Evolutionary conservation across 2,329 filamentous ascomycete genomes (phyloP), one percentile per base, ranked within the genome.

Genomic region (Alternaria arbusti): DNA sequence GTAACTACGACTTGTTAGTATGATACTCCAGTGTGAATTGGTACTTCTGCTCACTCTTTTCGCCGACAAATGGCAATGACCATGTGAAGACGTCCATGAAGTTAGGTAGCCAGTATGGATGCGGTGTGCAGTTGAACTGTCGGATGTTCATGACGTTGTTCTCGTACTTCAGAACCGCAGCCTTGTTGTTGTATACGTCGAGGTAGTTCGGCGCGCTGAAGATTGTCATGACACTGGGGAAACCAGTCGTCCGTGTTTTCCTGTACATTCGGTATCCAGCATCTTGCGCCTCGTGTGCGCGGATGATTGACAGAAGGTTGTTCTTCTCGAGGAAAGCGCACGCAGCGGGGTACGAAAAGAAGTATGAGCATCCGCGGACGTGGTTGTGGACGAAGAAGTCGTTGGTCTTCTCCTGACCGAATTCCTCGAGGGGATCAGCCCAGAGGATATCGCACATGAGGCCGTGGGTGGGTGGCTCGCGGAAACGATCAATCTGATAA

Each of bases 61-160:
- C 96, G 66, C 96, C 95, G 23, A 99, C 96, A 82, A 99, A 99
- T 0, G 96, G 96, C 64, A 99, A 86, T 32, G 96, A 99, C 96
- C 96, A 99, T n/a, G 96, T 99, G 79, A 99, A 99, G 67, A 99
- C 96, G 77, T 99, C 96, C 96, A 99, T 99, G 79, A 99, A 99
- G 85, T 99, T 99, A 59, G 96, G 96, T 52, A 99, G 88, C 96
- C 96, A 99, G 86, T 99, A 99, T 7, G 96, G 96, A 81, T 99
- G 96, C 32, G 96, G 96, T 22, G 96, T 98, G 87, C 95, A 99
- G 86, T 99, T 99, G 85, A 99, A 99, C 82, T 99, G 96, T 63
- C 96, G 89, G 78, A 99, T 99, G 85, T 99, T 99, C 96, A 99
- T 99, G 65, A 99, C 96, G 78, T 99, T 99, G 83, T 99, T 99